Evolutionary conservation across 2,329 filamentous ascomycete genomes (phyloP), one percentile per base, ranked within the genome.

Genomic region (Phialemoniopsis sp.): DNA sequence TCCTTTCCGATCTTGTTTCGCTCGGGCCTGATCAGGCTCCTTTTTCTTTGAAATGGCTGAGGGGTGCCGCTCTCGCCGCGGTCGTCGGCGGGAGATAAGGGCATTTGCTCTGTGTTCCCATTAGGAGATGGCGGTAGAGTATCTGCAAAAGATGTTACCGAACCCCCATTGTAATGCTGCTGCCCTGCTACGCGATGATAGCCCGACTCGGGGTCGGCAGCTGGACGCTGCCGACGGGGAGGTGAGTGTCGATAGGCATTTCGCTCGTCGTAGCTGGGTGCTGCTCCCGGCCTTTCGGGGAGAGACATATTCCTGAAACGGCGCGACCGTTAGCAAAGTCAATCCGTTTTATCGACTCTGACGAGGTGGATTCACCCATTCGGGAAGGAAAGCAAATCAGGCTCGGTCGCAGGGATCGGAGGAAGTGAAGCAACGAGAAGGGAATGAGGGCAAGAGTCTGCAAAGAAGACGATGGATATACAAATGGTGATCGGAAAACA

Each of bases 11-110:
- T 88, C 51, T 86, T 80, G 54, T 85, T 85, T 49, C 93, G 80
- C 65, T 98, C 93, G 1, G 93, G 93, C 45, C 87, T 78, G 56
- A 98, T 83, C 47, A 98, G 70, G 61, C 88, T 96, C 59, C 86
- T 82, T 66, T 97, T 97, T 52, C 90, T 81, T 44, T 66, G 57
- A 44, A 78, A 60, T 30, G 62, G 57, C 38, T 62, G 56, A 54
- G 44, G 46, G 47, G 29, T 52, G 48, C 19, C 58, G 50, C n/a
- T 60, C 43, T 35, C 46, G 35, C 43, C 43, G 37, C 42, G 51
- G 29, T 64, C 63, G 33, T 54, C 56, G n/a, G 67, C 66, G 21
- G 72, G 72, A 33, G 73, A 76, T 55, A 80, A 65, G 55, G 73
- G 76, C 46, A 68, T 59, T 49, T 59, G 70, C 56, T 82, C 79